Base-by-base conservation (phyloP, 176 grass and related monocot species). In the Phyllostachys edulis region DNA sequence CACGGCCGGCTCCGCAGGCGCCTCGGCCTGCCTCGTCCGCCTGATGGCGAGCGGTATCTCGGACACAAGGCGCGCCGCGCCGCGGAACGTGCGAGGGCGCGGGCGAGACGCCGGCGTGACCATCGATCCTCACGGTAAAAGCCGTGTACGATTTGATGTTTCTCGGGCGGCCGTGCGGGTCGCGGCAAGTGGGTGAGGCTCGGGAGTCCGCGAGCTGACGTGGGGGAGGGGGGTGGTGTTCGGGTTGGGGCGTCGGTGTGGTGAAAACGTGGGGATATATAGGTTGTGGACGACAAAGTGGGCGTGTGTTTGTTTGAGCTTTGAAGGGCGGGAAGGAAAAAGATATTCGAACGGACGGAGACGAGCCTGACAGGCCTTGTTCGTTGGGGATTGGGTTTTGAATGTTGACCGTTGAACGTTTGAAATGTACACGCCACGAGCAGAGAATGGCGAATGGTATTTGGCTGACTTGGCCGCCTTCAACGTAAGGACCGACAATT, bases 361-460 rank as follows among this genome's bases (percentile, higher is more conserved):
- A 82, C 73, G 1, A 50, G 21, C 56, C 7, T 0, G 21, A 15
- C 67, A 11, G 32, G 42, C 20, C 70, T 66, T 6, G 26, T 67
- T 76, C 56, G 37, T 83, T 83, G 84, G 83, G 70, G 87, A 78
- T 75, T 69, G 82, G 83, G 44, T 63, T 68, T 94, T 91, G 92
- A 94, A 91, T 56, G 81, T 89, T 94, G 92, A 94, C 92, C 92
- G 84, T 94, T 91, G 87, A 94, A 91, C 6, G 63, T 85, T 91
- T 91, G 89, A 94, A 91, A 75, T 80, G 42, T 71, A 50, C 21
- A 71, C 72, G 68, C 6, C 39, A 47, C 73, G 11, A 10, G 37
- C n/a, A 21, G 61, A 59, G 5, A 54, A 89, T 20, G 24, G 24
- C 46, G 20, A 76, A 78, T 54, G n/a, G 23, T 69, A 24, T 40